phyloP scores from a whole-genome alignment of 2,329 filamentous ascomycete species.

The Alternaria infectoria region DNA sequence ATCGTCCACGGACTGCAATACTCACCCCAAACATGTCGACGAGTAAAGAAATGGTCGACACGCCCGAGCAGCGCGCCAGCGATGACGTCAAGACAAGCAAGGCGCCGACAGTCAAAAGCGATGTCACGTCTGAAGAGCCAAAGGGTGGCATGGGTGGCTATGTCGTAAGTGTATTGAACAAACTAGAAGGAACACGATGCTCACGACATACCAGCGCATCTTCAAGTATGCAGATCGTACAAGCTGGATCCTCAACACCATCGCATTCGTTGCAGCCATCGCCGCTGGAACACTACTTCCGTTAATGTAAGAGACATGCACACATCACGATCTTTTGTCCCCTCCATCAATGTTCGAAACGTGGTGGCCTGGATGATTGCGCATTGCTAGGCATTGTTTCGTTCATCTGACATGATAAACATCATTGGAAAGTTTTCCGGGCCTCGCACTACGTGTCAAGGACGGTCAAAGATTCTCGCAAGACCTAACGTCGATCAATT shows the following conservation, averaged over 20 bases:
- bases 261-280: slow-evolving; percentile 48
- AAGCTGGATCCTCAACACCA: slow-evolving; percentile 40
- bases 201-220: slow-evolving; percentile 31
- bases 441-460: no score
- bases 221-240: slow-evolving; percentile 44
- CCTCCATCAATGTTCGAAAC: background rate
- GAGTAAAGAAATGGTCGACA: slow-evolving; percentile 9
- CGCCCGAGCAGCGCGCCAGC: slow-evolving; percentile 5
- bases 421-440: background rate
- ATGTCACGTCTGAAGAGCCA: slow-evolving; percentile 15
- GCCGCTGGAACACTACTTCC: slow-evolving; percentile 55
- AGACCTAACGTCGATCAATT: background rate
- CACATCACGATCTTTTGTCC: background rate
- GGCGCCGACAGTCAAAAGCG: background rate
- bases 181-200: background rate
- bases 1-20: background rate
- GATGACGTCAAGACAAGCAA: slow-evolving; percentile 8
- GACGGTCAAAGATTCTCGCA: background rate
- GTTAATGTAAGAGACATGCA: slow-evolving; percentile 45
- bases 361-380: background rate
- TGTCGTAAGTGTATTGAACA: slow-evolving; percentile 21
- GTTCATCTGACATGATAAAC: background rate
- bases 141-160: slow-evolving; percentile 31
- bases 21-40: slow-evolving; percentile 12
- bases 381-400: background rate